Base-by-base conservation (phyloP, 2,329 filamentous ascomycete species). In the Xylariomycetidae sp. region DNA sequence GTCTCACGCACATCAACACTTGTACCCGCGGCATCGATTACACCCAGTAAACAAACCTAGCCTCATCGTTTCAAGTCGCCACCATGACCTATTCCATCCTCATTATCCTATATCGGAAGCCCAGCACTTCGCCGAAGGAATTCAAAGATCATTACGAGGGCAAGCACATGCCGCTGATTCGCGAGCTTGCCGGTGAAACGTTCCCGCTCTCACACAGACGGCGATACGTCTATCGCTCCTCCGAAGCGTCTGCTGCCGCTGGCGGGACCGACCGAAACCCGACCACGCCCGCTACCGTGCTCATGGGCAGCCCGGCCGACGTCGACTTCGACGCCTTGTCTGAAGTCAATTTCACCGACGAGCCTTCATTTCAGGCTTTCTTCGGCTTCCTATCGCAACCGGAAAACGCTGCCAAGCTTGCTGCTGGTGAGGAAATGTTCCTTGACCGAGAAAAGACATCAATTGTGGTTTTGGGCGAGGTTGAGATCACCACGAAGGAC, bases 191-290 rank as follows among this genome's bases (percentile, higher is more conserved):
- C 3, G 45, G 44, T 13, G 25, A 34, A 17, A 25, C 25, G 16
- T 46, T 51, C 32, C 46, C 46, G 8, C 26, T 40, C 14, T 36
- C 44, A n/a, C 46, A 49, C 40, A 49, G 40, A 7, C 37, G 46
- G 10, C 42, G 38, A 31, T 51, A 46, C 33, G 30, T 46, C 22
- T 35, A 43, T 18, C 46, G 41, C 16, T 20, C 42, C 10, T 8
- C 8, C 8, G n/a, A 8, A n/a, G 17, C 34, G 12, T 34, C 35
- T 6, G 19, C 44, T 17, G 33, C 32, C 20, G 31, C 37, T 16
- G 34, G 30, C 13, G 28, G 28, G 18, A 45, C 42, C 3, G 38
- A 31, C 6, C 37, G 43, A 20, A 41, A 46, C 14, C 26, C 40
- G 4, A 28, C 16, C 18, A 41, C 22, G 5, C 44, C 44, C 4